Evolutionary conservation across 768 basidiomycete genomes (phyloP).

Genomic region (Rhodotorula paludigena): DNA sequence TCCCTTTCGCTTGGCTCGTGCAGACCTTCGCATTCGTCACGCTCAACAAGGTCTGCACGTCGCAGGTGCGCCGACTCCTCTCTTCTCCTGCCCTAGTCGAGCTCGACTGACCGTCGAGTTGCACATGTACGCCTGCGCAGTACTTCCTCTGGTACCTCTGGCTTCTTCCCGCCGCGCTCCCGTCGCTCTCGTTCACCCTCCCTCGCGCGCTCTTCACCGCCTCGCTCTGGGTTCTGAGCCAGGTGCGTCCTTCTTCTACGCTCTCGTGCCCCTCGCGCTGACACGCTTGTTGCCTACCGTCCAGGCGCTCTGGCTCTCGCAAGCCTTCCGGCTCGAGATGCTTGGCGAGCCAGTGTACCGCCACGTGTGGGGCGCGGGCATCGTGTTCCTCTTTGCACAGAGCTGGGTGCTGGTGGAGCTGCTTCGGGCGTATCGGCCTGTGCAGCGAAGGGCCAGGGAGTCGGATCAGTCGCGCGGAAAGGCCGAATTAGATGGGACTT

Average conservation of each 20-base stretch:
- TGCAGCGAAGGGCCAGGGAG: no score
- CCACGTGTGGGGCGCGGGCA: conserved; percentile 69
- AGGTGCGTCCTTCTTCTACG: not conserved
- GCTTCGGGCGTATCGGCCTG: not conserved
- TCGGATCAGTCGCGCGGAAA: no score
- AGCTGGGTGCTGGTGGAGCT: conserved; percentile 58
- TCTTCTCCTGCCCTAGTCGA: not conserved
- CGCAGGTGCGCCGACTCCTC: conserved; percentile 56
- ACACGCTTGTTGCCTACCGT: not conserved
- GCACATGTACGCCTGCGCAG: no score
- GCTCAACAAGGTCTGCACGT: conserved; percentile 98
- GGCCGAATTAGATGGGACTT: no score
- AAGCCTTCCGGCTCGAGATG: conserved; percentile 87
- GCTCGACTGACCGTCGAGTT: not conserved
- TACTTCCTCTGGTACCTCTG: conserved; percentile 97
- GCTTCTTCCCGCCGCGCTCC: conserved; percentile 75
- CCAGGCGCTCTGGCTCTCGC: conserved; percentile 79
- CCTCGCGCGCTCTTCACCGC: conserved; percentile 40
- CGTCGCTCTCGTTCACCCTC: conserved; percentile 52
- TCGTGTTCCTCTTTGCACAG: conserved; percentile 70
- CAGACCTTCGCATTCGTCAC: conserved; percentile 88
- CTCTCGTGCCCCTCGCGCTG: no score
- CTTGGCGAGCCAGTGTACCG: conserved; percentile 68
- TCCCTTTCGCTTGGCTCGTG: conserved; percentile 81
- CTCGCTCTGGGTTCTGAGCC: not conserved